Evolutionary conservation across 2,329 filamentous ascomycete genomes (phyloP), one percentile per base, ranked within the genome.

Genomic region (Paecilomyces variotii): DNA sequence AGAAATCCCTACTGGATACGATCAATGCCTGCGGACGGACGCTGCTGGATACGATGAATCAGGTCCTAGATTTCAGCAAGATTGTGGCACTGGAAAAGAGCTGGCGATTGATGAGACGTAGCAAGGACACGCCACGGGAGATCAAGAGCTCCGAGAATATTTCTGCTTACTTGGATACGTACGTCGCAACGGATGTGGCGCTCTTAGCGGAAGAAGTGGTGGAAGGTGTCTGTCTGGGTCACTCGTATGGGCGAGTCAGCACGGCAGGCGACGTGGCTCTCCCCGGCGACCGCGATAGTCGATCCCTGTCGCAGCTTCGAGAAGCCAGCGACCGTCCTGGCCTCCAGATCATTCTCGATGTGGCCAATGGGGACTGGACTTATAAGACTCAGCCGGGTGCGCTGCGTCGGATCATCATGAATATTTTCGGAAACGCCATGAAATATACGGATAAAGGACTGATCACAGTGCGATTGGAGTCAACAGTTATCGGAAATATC

Each of bases 371-470:
- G 25, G 61, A 75, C 56, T 87, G 84, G 82, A 69, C 72, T 0
- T 85, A 84, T 63, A 73, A 78, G 3, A 79, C 81, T 2, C 80
- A 86, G 53, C 79, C 82, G 0, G 84, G 84, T 0, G 79, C 79
- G 1, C 70, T 80, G 60, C 73, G 79, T 54, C 76, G 83, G 6
- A 80, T 87, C 53, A 76, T 86, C 54, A 85, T 86, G 82, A 87
- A 87, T 58, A 64, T 87, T 0, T 81, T 86, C 50, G 82, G 82
- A 7, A 87, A 87, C 63, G 79, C 84, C 0, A 75, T 87, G 65
- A 87, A 87, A 66, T 87, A 86, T 59, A 87, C 83, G 0, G 74
- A 77, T 1, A 66, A 71, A 0, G 84, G 84, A 2, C 80, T 74
- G 56, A 77, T 86, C 2, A 74, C 76, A 6, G 71, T 83, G 2